These are phyloP conservation scores for Aspergillus funiculosus DNA, from an alignment of 495 filamentous ascomycete genomes.

Conservation along the genomic window DNA sequence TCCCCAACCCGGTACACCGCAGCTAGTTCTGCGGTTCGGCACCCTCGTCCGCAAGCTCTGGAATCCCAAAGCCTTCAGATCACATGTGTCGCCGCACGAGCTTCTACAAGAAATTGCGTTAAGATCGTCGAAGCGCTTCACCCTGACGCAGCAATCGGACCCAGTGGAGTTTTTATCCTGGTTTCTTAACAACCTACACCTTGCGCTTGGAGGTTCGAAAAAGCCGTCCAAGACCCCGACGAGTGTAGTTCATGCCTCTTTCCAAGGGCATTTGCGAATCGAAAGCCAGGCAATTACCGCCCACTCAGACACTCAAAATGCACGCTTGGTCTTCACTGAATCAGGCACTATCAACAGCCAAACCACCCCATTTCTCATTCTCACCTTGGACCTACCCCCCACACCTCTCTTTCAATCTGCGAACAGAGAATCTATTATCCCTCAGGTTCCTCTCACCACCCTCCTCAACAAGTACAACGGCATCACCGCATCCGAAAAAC, in stretches of 20 bases:
- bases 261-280: constrained; percentile 86
- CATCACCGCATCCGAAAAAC: constrained; percentile 76
- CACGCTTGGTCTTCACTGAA: constrained; percentile 91
- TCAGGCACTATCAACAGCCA: constrained; percentile 73
- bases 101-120: constrained; percentile 91
- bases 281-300: constrained; percentile 94
- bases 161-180: constrained; percentile 94
- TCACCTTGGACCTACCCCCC: constrained; percentile 87
- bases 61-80: constrained; percentile 96
- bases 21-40: constrained; percentile 70
- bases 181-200: constrained; percentile 94
- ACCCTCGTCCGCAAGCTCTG: constrained; percentile 95
- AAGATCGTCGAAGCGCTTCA: constrained; percentile 85
- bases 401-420: constrained; percentile 97
- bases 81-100: constrained; percentile 95
- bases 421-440: constrained; percentile 86
- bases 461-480: constrained; percentile 95
- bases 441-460: constrained; percentile 83
- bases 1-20: constrained; percentile 41
- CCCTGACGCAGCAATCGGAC: constrained; percentile 84
- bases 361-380: constrained; percentile 72
- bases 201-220: constrained; percentile 83
- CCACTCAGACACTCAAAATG: constrained; percentile 71
- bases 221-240: constrained; percentile 61
- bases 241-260: constrained; percentile 81